These are phyloP conservation scores for Alternaria postmessia DNA, from an alignment of 2,329 filamentous ascomycete genomes.

Conservation along the genomic window DNA sequence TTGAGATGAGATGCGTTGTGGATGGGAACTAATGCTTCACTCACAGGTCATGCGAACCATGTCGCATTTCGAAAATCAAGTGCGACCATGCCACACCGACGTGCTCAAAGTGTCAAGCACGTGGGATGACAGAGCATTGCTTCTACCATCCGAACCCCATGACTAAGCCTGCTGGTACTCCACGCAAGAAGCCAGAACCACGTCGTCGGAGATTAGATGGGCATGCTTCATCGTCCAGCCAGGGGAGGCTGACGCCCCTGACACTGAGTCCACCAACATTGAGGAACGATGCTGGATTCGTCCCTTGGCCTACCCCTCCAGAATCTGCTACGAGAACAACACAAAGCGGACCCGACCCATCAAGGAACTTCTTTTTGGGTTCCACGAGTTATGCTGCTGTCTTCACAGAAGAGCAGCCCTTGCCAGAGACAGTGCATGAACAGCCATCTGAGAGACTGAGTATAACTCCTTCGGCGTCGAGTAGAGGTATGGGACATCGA, in stretches of 20 bases:
- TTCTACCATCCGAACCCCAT: conserved; percentile 50
- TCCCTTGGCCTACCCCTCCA: conserved; percentile 42
- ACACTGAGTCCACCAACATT: conserved; percentile 39
- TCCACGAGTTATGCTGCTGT: conserved; percentile 50
- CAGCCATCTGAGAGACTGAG: conserved; percentile 38
- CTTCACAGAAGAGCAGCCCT: conserved; percentile 41
- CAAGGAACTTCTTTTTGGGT: conserved; percentile 44
- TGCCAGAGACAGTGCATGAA: conserved; percentile 42
- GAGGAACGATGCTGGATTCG: conserved; percentile 34
- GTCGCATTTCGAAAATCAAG: conserved; percentile 46
- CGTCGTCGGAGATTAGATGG: conserved; percentile 36
- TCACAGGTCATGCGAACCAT: conserved; percentile 47
- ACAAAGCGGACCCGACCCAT: conserved; percentile 30
- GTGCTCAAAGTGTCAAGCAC: conserved; percentile 45
- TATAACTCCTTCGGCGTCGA: conserved; percentile 30
- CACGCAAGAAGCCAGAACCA: conserved; percentile 46
- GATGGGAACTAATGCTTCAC: conserved; percentile 23
- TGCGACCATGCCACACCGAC: conserved; percentile 47
- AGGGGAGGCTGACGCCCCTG: conserved; percentile 33
- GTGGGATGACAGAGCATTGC: conserved; percentile 46
- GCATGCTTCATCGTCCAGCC: conserved; percentile 24
- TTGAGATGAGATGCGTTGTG: neutral
- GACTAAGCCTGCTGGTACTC: conserved; percentile 47
- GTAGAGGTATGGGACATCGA: conserved; percentile 31
- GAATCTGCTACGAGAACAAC: conserved; percentile 34